Conservation (phyloP, 257 asterid species). For the Nicotiana tabacum region DNA sequence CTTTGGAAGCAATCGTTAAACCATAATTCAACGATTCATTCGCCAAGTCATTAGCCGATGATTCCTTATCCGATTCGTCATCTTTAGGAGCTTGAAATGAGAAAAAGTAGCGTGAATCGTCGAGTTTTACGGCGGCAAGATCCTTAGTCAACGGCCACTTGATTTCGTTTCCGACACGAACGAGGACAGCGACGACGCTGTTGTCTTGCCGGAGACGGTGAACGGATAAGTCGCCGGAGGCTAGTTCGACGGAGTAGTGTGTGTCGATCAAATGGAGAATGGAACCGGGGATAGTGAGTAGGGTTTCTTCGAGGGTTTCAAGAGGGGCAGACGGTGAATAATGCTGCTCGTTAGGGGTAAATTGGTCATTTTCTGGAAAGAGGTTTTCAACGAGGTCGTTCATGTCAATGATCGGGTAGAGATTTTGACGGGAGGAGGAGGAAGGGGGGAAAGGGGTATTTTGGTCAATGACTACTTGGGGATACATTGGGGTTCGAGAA, state of each 20-base stretch:
- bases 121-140: conserved; percentile 80
- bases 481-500: conserved; percentile 51
- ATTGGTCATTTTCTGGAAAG: conserved; percentile 31
- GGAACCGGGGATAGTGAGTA: conserved; percentile 66
- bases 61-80: neutral
- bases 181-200: conserved; percentile 58
- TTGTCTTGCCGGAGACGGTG: conserved; percentile 52
- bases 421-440: conserved; percentile 30
- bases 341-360: neutral
- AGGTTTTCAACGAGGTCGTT: conserved; percentile 23
- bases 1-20: conserved; percentile 61
- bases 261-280: conserved; percentile 80
- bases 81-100: conserved; percentile 51
- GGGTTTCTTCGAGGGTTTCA: conserved; percentile 37
- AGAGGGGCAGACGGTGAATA: conserved; percentile 67
- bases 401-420: conserved; percentile 42
- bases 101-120: conserved; percentile 77
- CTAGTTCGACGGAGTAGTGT: conserved; percentile 87
- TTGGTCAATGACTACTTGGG: conserved; percentile 25
- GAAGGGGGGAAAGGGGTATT: conserved; percentile 26
- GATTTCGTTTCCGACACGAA: conserved; percentile 55
- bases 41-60: conserved; percentile 14
- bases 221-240: conserved; percentile 66
- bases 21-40: conserved; percentile 66
- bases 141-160: conserved; percentile 91